phyloP scores from a whole-genome alignment of 225 moss, liverwort and hornwort species.

The Rhytidiadelphus loreus region DNA sequence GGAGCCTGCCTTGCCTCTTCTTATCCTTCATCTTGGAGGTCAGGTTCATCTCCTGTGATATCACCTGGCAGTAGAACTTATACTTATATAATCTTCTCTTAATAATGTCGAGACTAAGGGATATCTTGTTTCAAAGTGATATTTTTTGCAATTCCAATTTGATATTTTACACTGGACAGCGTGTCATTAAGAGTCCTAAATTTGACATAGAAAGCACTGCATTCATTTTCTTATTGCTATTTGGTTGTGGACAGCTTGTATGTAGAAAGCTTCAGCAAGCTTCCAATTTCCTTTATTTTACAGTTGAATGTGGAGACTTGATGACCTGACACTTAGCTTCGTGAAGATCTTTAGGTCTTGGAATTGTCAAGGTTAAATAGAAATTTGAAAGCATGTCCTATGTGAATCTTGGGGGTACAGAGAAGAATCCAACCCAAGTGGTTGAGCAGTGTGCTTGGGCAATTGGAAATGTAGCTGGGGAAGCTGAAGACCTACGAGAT shows the following conservation, averaged over 20 bases:
- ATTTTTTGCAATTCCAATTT: neutral
- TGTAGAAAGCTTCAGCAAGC: neutral
- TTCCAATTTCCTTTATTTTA: neutral
- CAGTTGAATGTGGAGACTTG: neutral
- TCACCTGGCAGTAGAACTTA: neutral
- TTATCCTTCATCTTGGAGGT: constrained; percentile 91
- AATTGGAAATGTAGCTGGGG: constrained; percentile 91
- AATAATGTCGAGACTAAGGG: neutral
- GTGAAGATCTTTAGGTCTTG: neutral
- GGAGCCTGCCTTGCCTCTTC: constrained; percentile 74
- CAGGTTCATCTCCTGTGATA: constrained; percentile 7
- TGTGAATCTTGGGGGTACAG: constrained; percentile 30
- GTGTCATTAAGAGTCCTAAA: neutral
- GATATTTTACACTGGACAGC: neutral
- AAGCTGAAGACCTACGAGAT: constrained; percentile 68
- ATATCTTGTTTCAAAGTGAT: neutral
- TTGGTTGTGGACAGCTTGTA: neutral
- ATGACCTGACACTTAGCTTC: neutral
- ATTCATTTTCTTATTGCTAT: neutral
- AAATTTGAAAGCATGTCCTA: neutral
- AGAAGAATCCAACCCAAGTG: constrained; percentile 64
- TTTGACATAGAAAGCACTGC: neutral
- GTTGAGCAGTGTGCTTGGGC: constrained; percentile 98
- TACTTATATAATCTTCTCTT: neutral
- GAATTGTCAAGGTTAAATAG: neutral